phyloP scores from a whole-genome alignment of 2,329 filamentous ascomycete genomes.

The Cordyceps cicadae region DNA sequence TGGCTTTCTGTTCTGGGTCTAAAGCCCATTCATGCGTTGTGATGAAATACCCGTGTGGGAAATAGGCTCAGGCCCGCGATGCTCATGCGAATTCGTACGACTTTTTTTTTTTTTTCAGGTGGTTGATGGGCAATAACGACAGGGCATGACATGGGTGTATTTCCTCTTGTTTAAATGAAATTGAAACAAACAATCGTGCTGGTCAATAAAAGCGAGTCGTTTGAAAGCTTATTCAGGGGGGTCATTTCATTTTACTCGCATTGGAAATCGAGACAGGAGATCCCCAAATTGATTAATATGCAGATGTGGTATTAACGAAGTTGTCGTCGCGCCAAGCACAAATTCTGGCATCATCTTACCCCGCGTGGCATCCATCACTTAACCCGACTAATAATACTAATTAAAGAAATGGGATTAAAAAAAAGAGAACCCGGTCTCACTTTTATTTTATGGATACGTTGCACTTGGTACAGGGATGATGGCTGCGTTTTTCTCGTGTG shows the following conservation, averaged over 20 bases:
- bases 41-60: not conserved
- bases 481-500: too few relatives aligned
- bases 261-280: not conserved
- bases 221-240: conserved; percentile 4
- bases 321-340: not conserved
- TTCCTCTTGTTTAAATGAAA: not conserved
- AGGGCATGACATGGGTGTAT: not conserved
- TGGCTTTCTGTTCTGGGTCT: conserved; percentile 1
- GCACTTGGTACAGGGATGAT: not conserved
- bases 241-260: not conserved
- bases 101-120: not conserved
- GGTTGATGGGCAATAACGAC: not conserved
- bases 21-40: not conserved
- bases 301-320: not conserved
- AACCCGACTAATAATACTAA: too few relatives aligned
- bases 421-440: not conserved
- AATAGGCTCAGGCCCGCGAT: not conserved
- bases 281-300: not conserved
- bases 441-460: conserved; percentile 9
- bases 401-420: not conserved
- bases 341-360: not conserved
- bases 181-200: not conserved
- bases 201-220: not conserved
- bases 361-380: conserved; percentile 1
- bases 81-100: not conserved